phyloP scores from a whole-genome alignment of 805 yeast genomes.

The Maudiozyma barnettii region DNA sequence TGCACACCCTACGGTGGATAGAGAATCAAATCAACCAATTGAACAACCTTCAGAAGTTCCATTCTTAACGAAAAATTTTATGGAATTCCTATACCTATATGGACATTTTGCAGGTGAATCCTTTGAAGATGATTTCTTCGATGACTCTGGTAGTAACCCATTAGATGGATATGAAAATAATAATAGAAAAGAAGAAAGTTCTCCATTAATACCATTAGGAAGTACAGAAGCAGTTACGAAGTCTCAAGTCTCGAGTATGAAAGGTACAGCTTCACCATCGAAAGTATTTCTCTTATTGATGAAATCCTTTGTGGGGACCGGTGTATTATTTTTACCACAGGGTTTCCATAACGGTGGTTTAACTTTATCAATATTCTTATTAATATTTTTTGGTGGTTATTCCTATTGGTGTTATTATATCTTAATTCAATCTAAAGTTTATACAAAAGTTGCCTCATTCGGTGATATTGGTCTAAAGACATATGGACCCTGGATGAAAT shows the following conservation, averaged over 20 bases:
- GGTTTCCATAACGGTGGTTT: slow-evolving; percentile 71
- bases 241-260: slow-evolving; percentile 24
- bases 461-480: slow-evolving; percentile 62
- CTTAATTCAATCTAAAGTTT: slow-evolving; percentile 47
- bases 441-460: slow-evolving; percentile 61
- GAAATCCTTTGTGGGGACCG: slow-evolving; percentile 73
- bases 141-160: slow-evolving; percentile 14
- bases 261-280: slow-evolving; percentile 61
- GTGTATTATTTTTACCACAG: slow-evolving; percentile 59
- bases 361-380: slow-evolving; percentile 41
- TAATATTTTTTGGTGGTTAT: slow-evolving; percentile 53
- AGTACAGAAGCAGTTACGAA: slow-evolving; percentile 7
- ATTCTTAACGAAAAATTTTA: slow-evolving; percentile 57
- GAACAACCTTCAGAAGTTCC: slow-evolving; percentile 26
- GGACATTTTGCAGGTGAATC: slow-evolving; percentile 86
- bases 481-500: slow-evolving; percentile 59
- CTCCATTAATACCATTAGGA: slow-evolving; percentile 18
- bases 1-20: neutral
- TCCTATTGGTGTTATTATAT: slow-evolving; percentile 75
- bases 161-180: slow-evolving; percentile 16
- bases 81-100: slow-evolving; percentile 67
- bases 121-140: slow-evolving; percentile 52
- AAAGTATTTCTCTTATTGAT: slow-evolving; percentile 64
- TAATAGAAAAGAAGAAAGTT: slow-evolving; percentile 15
- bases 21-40: neutral